Base-by-base conservation (phyloP, 495 filamentous ascomycete species). In the Hypomontagnella submonticulosa region DNA sequence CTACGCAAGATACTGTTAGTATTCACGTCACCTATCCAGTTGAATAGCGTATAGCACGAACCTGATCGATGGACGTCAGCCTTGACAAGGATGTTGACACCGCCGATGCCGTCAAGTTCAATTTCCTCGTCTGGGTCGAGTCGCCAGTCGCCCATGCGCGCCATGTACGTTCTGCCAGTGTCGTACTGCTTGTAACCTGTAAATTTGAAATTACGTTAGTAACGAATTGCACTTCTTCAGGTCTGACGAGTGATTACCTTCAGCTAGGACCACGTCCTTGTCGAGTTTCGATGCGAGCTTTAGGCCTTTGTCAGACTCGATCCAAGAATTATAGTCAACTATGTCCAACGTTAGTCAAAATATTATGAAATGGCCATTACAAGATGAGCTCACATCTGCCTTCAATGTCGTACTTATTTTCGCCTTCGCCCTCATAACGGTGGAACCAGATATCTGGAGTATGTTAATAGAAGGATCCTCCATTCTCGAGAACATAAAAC, bases 241-340 rank as follows among this genome's bases (percentile, higher is more conserved):
- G 47, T 46, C 23, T 3, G 41, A 27, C 46, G 18, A 2, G 15
- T 19, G 49, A 67, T 33, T 74, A 89, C 90, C 94, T 85, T 99
- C 95, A 32, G 90, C 95, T 32, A 99, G 77, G 63, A 99, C 82
- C 33, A 88, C 79, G 68, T 97, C 88, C 72, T 91, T 90, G 58
- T 87, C 78, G n/a, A 97, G 84, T 32, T 81, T 86, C 10, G 84
- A 75, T 9, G 90, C 85, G 43, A 97, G 83, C 59, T 86, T 89
- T 13, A 88, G 86, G 53, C 81, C 93, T 74, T 92, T 89, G 41
- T 90, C 87, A 13, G 95, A 96, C 80, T 99, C 95, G 69, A 96
- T 88, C 95, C 95, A 99, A 0, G 95, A 99, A 79, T 99, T 99
- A 80, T 98, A 99, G 75, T 99, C 95, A 70, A 97, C 92, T 97